Percentiles rank a stretch among this genome's conserved stretches.
phyloP scores from a whole-genome alignment of 495 filamentous ascomycete genomes.

The Achaetomiella virescens region DNA sequence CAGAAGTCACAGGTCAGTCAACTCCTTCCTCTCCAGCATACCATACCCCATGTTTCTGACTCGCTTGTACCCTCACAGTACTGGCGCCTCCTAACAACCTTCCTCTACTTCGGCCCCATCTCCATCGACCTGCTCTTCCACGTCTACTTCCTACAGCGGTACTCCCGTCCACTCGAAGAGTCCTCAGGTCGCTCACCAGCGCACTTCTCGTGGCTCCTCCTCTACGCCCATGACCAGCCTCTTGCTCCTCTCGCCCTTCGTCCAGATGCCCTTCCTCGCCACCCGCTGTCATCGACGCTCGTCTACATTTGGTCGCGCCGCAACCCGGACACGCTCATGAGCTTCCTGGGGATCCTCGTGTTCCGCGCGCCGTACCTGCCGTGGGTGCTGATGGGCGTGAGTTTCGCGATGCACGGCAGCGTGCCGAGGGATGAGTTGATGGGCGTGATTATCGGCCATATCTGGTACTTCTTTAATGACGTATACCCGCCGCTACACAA shows the following conservation, averaged over 20 bases:
- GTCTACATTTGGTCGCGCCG: conserved; percentile 98
- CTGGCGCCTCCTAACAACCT: conserved; percentile 91
- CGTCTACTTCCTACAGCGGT: conserved; percentile 96
- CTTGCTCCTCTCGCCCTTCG: conserved; percentile 72
- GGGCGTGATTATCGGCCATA: conserved; percentile 86
- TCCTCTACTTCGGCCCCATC: conserved; percentile 93
- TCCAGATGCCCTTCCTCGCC: conserved; percentile 84
- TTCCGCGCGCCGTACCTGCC: conserved; percentile 93
- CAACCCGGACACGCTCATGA: conserved; percentile 85
- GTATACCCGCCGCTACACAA: conserved; percentile 88
- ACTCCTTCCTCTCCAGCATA: not conserved
- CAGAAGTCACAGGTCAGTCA: conserved; percentile 71
- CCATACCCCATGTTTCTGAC: not conserved
- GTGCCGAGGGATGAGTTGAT: conserved; percentile 94
- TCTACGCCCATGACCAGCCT: conserved; percentile 76
- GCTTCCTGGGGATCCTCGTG: conserved; percentile 81
- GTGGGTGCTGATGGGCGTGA: conserved; percentile 93
- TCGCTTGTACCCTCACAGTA: conserved; percentile 51
- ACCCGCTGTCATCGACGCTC: conserved; percentile 78
- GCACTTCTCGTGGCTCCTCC: conserved; percentile 87
- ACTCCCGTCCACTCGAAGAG: conserved; percentile 92
- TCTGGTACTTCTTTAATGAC: conserved; percentile 98
- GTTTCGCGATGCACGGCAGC: conserved; percentile 72
- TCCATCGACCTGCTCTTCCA: conserved; percentile 95
- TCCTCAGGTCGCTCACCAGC: conserved; percentile 83